A percentile compares a stretch with the other conserved stretches of the same genome.
These are phyloP conservation scores for Hibiscus tridactylites DNA, from an alignment of 345 rosid species.

Conservation along the genomic window DNA sequence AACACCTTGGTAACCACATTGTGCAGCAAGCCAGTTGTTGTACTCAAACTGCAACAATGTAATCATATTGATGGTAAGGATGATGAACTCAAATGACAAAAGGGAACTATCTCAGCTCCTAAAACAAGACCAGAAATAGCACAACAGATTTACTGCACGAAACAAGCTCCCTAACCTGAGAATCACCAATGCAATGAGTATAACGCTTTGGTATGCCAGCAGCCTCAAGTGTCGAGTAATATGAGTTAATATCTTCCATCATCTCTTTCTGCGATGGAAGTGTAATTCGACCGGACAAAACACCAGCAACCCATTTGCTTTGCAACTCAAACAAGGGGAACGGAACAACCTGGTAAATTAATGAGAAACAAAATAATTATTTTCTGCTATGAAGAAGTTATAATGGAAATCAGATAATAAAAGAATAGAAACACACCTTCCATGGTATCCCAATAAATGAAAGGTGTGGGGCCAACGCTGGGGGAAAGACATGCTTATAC, in stretches of 20 bases:
- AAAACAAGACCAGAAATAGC: neutral
- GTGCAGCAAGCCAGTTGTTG: neutral
- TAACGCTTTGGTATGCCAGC: conserved; percentile 49
- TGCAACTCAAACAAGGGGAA: conserved; percentile 63
- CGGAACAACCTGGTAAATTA: conserved; percentile 43
- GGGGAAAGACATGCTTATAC: conserved; percentile 74
- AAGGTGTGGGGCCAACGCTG: conserved; percentile 58
- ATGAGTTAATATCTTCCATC: conserved; percentile 46
- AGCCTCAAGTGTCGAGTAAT: conserved; percentile 48
- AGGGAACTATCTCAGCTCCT: neutral
- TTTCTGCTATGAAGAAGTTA: neutral
- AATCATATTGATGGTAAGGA: neutral
- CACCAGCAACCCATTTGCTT: conserved; percentile 87
- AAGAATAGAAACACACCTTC: conserved; percentile 37
- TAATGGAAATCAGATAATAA: neutral
- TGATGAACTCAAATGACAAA: neutral
- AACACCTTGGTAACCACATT: conserved; percentile 2
- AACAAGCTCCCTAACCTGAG: conserved; percentile 27
- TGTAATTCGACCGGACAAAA: conserved; percentile 53
- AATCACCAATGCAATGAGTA: conserved; percentile 37
- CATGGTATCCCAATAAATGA: conserved; percentile 81
- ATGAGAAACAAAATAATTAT: neutral
- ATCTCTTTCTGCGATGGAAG: conserved; percentile 63
- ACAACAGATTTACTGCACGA: neutral
- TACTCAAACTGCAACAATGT: conserved; percentile 1